Base-by-base conservation (phyloP, 2,329 filamentous ascomycete genomes). In the Fusarium solani-melongenae region DNA sequence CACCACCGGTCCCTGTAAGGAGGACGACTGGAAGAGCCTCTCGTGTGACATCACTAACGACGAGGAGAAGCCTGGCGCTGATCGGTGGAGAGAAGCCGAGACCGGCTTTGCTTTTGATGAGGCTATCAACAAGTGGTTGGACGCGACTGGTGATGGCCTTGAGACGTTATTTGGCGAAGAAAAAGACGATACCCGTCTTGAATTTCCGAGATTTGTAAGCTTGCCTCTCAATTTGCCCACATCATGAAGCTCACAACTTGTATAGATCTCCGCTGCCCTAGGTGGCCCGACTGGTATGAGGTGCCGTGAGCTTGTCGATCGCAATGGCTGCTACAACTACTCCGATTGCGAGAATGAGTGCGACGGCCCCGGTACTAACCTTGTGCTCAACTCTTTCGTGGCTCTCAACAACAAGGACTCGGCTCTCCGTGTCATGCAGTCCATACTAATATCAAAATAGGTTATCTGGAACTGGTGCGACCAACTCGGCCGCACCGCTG, bases 381-480 rank as follows among this genome's bases (percentile, higher is more conserved):
- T 66, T 8, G 38, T 57, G 14, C 34, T 66, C 10, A 62, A 66
- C 22, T 57, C 38, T 9, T 66, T 62, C n/a, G 34, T 59, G 5
- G 10, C 64, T 27, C 57, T 62, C 2, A 62, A 57, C 31, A 49
- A n/a, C n/a, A n/a, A n/a, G n/a, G n/a, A n/a, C n/a, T n/a, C n/a
- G n/a, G n/a, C n/a, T n/a, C n/a, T n/a, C n/a, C n/a, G n/a, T n/a
- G n/a, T n/a, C n/a, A n/a, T n/a, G n/a, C n/a, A n/a, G n/a, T n/a
- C n/a, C n/a, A n/a, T n/a, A n/a, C n/a, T n/a, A n/a, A n/a, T n/a
- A n/a, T n/a, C n/a, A n/a, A n/a, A n/a, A 12, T 51, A 66, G 64
- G 27, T 62, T 22, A 41, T 49, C 36, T 56, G 46, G 57, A 66
- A 62, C 31, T 66, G 49, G 36, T 62, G 51, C n/a, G 57, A 49